Conservation (phyloP, 129 eudicot genomes). For the Artemisia tridentata region DNA sequence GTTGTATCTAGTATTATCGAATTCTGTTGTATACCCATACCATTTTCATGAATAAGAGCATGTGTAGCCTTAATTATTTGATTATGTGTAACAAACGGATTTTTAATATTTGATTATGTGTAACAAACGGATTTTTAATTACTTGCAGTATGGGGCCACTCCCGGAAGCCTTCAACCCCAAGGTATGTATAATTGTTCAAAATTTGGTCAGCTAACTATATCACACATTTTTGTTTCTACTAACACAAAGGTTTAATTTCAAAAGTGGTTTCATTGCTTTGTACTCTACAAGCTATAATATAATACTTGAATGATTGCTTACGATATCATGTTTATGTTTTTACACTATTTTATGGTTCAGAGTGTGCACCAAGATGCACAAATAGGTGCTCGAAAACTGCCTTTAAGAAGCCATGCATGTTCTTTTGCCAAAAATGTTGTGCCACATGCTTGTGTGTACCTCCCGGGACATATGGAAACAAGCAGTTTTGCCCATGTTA, state of each 20-base stretch:
- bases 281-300: neutral
- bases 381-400: slow-evolving; percentile 52
- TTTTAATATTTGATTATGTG: neutral
- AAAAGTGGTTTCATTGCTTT: neutral
- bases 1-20: too few species aligned
- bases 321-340: neutral
- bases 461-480: slow-evolving; percentile 63
- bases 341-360: slow-evolving; percentile 3
- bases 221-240: neutral
- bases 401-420: slow-evolving; percentile 58
- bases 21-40: too few species aligned
- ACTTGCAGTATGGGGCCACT: slow-evolving; percentile 42
- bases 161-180: slow-evolving; percentile 51
- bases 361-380: slow-evolving; percentile 46
- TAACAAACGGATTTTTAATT: neutral
- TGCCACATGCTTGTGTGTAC: slow-evolving; percentile 60
- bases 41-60: too few species aligned
- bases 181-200: slow-evolving; percentile 25
- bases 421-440: slow-evolving; percentile 61
- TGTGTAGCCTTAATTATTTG: neutral
- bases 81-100: neutral
- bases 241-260: neutral
- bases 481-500: slow-evolving; percentile 58
- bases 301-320: neutral
- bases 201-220: neutral